phyloP scores from a whole-genome alignment of 768 basidiomycete genomes.

The Paxillus rubicundulus region DNA sequence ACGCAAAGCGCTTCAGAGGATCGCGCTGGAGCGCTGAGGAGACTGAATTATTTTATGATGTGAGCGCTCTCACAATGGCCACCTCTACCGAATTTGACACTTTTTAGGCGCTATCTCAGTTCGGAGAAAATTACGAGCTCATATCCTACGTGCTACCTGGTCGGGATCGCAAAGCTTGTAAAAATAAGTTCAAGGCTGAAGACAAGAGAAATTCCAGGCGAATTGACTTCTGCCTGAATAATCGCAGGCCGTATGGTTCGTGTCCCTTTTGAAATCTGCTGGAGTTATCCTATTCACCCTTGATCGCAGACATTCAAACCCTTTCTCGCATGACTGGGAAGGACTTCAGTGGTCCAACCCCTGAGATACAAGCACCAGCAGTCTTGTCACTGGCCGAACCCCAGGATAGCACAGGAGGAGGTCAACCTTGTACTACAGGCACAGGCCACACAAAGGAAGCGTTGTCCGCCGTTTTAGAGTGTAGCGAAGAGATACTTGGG shows the following conservation, averaged over 20 bases:
- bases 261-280: conserved; percentile 6
- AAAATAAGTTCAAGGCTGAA: conserved; percentile 90
- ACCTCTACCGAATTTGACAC: conserved; percentile 6
- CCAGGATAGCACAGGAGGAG: background rate
- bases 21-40: conserved; percentile 89
- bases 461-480: conserved; percentile 34
- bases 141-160: conserved; percentile 84
- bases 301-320: conserved; percentile 59
- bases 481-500: conserved; percentile 29
- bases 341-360: conserved; percentile 79
- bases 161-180: conserved; percentile 85
- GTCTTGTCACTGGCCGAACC: conserved; percentile 34
- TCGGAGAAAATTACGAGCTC: conserved; percentile 90
- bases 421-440: background rate
- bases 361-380: conserved; percentile 54
- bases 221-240: conserved; percentile 73
- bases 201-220: conserved; percentile 77
- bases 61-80: conserved; percentile 35
- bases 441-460: conserved; percentile 24
- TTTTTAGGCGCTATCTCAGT: conserved; percentile 77
- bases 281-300: background rate
- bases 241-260: conserved; percentile 74
- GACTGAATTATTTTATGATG: conserved; percentile 85
- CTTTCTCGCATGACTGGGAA: conserved; percentile 80
- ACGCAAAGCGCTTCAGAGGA: conserved; percentile 76